phyloP scores from a whole-genome alignment of 164 flowering plant genomes.

The Houttuynia cordata region DNA sequence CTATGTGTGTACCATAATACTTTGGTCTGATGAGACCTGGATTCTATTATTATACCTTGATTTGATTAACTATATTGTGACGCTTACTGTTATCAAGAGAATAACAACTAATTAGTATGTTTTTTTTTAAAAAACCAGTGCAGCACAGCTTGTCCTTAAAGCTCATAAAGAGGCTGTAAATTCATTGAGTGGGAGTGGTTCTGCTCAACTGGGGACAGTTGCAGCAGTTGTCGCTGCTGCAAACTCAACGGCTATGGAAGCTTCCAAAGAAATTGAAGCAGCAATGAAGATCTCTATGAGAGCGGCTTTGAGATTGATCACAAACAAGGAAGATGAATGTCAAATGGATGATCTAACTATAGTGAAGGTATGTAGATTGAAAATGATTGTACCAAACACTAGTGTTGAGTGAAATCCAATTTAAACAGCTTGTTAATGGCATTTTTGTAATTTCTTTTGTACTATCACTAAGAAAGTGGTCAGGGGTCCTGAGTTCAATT shows the following conservation, averaged over 20 bases:
- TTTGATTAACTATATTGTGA: no score
- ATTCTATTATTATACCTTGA: no score
- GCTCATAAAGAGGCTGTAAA: constrained; percentile 97
- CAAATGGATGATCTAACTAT: constrained; percentile 87
- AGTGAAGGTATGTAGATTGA: constrained; percentile 51
- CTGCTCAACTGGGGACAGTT: constrained; percentile 78
- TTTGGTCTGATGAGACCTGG: no score
- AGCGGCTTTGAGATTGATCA: constrained; percentile 62
- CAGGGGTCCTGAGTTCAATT: constrained; percentile 64
- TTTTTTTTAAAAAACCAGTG: constrained; percentile 32
- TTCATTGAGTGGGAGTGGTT: constrained; percentile 83
- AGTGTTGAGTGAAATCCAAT: no score
- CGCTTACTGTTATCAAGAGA: no score
- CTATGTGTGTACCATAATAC: no score
- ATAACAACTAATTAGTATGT: no score
- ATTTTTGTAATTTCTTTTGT: no score
- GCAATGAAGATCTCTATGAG: constrained; percentile 87
- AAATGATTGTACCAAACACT: not conserved
- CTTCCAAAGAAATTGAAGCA: constrained; percentile 91
- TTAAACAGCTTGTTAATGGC: no score
- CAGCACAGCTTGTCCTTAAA: constrained; percentile 78
- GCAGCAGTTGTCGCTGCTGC: constrained; percentile 97
- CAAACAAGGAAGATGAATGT: constrained; percentile 44
- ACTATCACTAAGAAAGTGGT: no score
- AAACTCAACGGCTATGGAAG: constrained; percentile 77